Evolutionary conservation across 257 asterid species (phyloP).

Genomic region (Cruciata laevipes): DNA sequence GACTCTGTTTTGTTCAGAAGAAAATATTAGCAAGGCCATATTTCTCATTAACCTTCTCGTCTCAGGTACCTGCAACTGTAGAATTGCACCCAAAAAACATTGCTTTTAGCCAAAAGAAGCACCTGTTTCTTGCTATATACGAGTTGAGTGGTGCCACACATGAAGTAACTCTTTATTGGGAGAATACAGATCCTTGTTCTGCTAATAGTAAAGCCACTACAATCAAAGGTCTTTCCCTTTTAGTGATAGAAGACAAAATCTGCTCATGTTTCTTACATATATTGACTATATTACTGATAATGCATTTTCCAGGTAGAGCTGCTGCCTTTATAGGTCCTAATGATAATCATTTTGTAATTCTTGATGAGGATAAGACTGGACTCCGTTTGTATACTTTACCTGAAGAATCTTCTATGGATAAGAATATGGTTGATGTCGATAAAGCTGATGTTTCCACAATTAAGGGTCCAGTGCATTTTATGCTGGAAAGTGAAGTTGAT

Average conservation of each 20-base stretch:
- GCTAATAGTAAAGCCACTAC: slow-evolving; percentile 79
- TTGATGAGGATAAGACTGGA: slow-evolving; percentile 90
- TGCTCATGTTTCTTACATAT: slow-evolving; percentile 8
- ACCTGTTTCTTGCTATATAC: slow-evolving; percentile 70
- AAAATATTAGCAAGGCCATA: not conserved
- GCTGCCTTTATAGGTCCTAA: slow-evolving; percentile 86
- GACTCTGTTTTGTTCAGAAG: not conserved
- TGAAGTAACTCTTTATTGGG: slow-evolving; percentile 95
- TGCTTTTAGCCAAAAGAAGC: slow-evolving; percentile 74
- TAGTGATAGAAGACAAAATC: slow-evolving; percentile 18
- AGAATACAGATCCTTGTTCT: slow-evolving; percentile 72
- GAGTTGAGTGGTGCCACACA: slow-evolving; percentile 65
- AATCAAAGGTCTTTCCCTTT: slow-evolving; percentile 56
- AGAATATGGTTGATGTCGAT: slow-evolving; percentile 42
- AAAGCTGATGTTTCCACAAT: slow-evolving; percentile 48
- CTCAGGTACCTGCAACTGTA: slow-evolving; percentile 85
- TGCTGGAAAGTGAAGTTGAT: slow-evolving; percentile 91
- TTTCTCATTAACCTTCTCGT: slow-evolving; percentile 7
- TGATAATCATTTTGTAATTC: slow-evolving; percentile 82
- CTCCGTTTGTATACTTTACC: slow-evolving; percentile 74
- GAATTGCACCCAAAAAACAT: slow-evolving; percentile 70
- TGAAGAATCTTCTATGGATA: slow-evolving; percentile 52
- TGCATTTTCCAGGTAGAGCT: slow-evolving; percentile 65
- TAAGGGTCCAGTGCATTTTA: slow-evolving; percentile 85
- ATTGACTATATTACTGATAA: slow-evolving; percentile 5